Evolutionary conservation across 371 early-diverging fungal species (phyloP).

Genomic region (Mucor piriformis): DNA sequence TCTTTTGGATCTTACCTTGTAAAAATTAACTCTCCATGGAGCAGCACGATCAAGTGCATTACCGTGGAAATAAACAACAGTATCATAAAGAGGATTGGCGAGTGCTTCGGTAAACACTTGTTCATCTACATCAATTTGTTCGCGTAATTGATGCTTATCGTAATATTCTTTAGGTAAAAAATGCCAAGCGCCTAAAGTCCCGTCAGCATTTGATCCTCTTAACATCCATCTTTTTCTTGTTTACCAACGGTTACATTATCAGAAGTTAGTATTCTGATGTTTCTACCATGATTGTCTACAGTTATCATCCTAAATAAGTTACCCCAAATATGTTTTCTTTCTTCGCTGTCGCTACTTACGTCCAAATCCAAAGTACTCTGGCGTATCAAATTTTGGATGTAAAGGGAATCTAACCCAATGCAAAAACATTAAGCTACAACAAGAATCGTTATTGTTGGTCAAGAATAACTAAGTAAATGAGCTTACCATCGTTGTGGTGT

Average conservation of each 20-base stretch:
- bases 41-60: constrained; percentile 49
- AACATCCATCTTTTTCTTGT: background rate
- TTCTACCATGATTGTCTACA: constrained; percentile 43
- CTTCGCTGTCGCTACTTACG: constrained; percentile 24
- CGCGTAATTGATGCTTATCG: constrained; percentile 23
- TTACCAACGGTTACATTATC: constrained; percentile 50
- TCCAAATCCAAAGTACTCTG: constrained; percentile 50
- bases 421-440: constrained; percentile 38
- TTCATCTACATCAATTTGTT: constrained; percentile 8
- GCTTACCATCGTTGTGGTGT: constrained; percentile 42
- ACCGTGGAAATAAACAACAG: constrained; percentile 51
- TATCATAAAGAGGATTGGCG: constrained; percentile 30
- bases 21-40: constrained; percentile 48
- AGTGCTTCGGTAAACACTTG: constrained; percentile 34
- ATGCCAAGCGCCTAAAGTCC: constrained; percentile 54
- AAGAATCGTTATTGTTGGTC: background rate
- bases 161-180: constrained; percentile 42
- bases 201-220: no score
- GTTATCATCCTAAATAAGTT: background rate
- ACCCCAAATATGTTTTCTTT: background rate
- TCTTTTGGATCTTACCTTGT: constrained; percentile 30
- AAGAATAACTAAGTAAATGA: background rate
- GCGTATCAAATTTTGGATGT: constrained; percentile 26
- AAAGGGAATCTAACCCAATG: constrained; percentile 43
- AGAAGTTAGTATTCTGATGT: constrained; percentile 34